Evolutionary conservation across 2,329 filamentous ascomycete genomes (phyloP).

Genomic region (Claviceps maximensis): DNA sequence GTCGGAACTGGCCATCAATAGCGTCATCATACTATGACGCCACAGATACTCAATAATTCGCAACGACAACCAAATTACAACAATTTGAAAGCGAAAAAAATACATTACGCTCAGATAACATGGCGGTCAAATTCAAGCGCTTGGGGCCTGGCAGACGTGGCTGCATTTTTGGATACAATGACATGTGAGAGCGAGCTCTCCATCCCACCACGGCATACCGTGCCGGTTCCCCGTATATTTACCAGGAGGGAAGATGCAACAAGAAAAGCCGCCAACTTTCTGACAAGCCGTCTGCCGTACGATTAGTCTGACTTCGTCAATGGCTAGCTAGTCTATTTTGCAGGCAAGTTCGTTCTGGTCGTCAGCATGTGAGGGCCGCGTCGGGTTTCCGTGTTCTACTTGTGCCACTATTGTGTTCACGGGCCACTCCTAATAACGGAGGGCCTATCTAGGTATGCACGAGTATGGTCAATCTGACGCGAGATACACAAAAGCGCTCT

Average conservation of each 20-base stretch:
- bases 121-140: background rate
- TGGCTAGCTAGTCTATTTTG: no score
- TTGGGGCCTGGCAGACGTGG: background rate
- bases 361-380: no score
- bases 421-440: no score
- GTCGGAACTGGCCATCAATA: background rate
- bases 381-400: no score
- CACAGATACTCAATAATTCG: background rate
- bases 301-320: no score
- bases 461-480: background rate
- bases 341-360: no score
- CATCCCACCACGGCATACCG: constrained; percentile 1
- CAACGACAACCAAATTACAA: background rate
- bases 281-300: background rate
- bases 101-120: background rate
- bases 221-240: constrained; percentile 12
- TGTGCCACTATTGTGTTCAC: no score
- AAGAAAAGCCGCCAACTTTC: background rate
- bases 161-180: background rate
- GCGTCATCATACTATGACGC: background rate
- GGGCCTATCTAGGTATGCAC: no score
- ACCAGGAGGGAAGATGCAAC: constrained; percentile 18
- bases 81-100: background rate
- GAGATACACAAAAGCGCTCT: no score
- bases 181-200: background rate